phyloP scores from a whole-genome alignment of 768 basidiomycete species.

The Rhizopogon vesiculosus region DNA sequence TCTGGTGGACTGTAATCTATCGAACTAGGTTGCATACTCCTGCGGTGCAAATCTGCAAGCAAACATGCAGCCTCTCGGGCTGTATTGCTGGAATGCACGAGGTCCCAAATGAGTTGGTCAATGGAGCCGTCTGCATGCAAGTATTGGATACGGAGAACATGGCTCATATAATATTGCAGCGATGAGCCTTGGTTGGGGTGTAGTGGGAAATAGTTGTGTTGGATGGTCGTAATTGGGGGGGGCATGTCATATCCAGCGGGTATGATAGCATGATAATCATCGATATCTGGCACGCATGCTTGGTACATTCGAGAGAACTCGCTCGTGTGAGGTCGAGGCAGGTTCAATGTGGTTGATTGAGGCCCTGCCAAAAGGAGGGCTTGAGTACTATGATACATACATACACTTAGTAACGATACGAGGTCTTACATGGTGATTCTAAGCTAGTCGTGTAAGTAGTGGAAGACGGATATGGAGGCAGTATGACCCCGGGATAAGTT shows the following conservation, averaged over 20 bases:
- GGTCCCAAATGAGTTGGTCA: constrained; percentile 42
- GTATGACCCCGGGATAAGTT: constrained; percentile 26
- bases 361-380: constrained; percentile 50
- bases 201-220: constrained; percentile 8
- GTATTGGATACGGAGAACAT: constrained; percentile 67
- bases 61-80: constrained; percentile 58
- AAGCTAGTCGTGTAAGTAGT: constrained; percentile 44
- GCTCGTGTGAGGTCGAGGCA: constrained; percentile 25
- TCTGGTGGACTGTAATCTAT: constrained; percentile 13
- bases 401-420: constrained; percentile 68
- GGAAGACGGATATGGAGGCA: constrained; percentile 19
- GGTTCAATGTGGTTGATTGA: constrained; percentile 13
- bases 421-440: constrained; percentile 65
- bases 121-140: constrained; percentile 53
- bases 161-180: constrained; percentile 47
- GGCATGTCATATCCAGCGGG: constrained; percentile 18
- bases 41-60: constrained; percentile 56
- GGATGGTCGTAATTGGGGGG: constrained; percentile 4
- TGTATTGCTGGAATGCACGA: constrained; percentile 41
- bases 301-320: constrained; percentile 20
- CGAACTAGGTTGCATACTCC: constrained; percentile 21
- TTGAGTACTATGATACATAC: constrained; percentile 66
- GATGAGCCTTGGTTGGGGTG: constrained; percentile 14
- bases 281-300: constrained; percentile 8
- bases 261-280: constrained; percentile 12